Conservation (phyloP, 1,284 basidiomycete genomes). For the Malassezia cuniculi region DNA sequence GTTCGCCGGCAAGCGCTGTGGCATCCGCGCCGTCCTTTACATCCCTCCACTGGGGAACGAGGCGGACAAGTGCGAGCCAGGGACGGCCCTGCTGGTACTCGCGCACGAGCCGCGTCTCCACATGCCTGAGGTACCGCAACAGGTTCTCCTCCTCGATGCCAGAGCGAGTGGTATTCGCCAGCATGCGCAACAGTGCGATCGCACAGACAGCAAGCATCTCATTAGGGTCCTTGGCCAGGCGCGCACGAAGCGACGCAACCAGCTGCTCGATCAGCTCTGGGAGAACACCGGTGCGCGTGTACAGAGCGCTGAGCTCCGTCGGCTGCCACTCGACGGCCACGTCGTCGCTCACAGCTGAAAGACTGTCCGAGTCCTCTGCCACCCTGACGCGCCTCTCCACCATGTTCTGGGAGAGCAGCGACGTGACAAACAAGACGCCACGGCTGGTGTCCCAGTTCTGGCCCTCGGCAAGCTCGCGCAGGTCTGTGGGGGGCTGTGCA, state of each 20-base stretch:
- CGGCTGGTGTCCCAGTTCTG: slow-evolving; percentile 1
- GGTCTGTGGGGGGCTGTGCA: slow-evolving; percentile 1
- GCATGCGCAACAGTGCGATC: slow-evolving; percentile 16
- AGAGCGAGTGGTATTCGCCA: slow-evolving; percentile 16
- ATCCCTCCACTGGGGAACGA: not conserved
- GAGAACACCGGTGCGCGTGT: slow-evolving; percentile 17
- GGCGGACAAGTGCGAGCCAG: slow-evolving; percentile 6
- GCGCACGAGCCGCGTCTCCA: slow-evolving; percentile 11
- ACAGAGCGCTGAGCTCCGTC: slow-evolving; percentile 16
- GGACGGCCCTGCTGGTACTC: not conserved
- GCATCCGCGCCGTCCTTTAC: too few species aligned
- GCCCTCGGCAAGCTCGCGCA: not conserved
- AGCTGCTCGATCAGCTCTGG: slow-evolving; percentile 8
- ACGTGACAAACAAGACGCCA: slow-evolving; percentile 6
- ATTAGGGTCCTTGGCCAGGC: not conserved
- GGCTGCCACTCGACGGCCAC: slow-evolving; percentile 8
- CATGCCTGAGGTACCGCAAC: slow-evolving; percentile 19
- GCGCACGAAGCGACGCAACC: slow-evolving; percentile 5
- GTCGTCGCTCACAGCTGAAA: not conserved
- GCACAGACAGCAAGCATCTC: slow-evolving; percentile 1
- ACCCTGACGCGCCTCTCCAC: not conserved
- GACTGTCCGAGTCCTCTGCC: not conserved
- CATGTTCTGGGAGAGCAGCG: slow-evolving; percentile 3
- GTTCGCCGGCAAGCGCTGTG: too few species aligned
- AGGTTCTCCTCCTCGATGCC: slow-evolving; percentile 28